Conservation (phyloP, 139 green algal genomes). For the Chara braunii region DNA sequence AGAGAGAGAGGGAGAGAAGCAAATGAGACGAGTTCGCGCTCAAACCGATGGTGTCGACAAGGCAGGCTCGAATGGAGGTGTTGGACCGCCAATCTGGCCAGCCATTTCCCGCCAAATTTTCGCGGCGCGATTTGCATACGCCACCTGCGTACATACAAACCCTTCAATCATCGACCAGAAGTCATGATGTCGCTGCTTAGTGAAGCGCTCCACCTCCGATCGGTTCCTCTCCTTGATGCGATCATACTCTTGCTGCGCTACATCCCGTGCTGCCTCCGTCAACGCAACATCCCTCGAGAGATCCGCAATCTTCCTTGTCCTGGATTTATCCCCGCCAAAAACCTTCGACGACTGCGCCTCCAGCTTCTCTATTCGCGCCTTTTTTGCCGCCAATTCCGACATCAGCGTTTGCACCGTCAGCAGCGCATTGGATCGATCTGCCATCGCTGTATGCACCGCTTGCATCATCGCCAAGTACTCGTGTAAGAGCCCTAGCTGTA, state of each 20-base stretch:
- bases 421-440: conserved; percentile 54
- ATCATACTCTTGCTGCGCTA: conserved; percentile 50
- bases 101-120: too few species aligned
- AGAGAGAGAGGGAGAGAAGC: too few species aligned
- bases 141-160: conserved; percentile 23
- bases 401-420: conserved; percentile 57
- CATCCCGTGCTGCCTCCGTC: conserved; percentile 41
- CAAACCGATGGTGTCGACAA: too few species aligned
- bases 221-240: conserved; percentile 48
- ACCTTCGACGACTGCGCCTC: conserved; percentile 33
- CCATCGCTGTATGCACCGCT: conserved; percentile 40
- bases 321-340: conserved; percentile 43
- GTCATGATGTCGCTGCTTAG: conserved; percentile 18
- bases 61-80: too few species aligned
- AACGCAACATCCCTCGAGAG: conserved; percentile 50
- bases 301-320: conserved; percentile 32
- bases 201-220: conserved; percentile 38
- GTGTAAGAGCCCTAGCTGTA: conserved; percentile 44
- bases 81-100: too few species aligned
- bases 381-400: conserved; percentile 47
- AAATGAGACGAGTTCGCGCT: too few species aligned
- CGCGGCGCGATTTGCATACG: not conserved
- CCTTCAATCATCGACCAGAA: conserved; percentile 39
- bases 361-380: conserved; percentile 22
- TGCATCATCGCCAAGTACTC: conserved; percentile 55